Percentiles rank a stretch among this genome's conserved stretches.
These are phyloP conservation scores for Wolfiporia cocos DNA, from an alignment of 1,284 basidiomycete species.

Conservation along the genomic window DNA sequence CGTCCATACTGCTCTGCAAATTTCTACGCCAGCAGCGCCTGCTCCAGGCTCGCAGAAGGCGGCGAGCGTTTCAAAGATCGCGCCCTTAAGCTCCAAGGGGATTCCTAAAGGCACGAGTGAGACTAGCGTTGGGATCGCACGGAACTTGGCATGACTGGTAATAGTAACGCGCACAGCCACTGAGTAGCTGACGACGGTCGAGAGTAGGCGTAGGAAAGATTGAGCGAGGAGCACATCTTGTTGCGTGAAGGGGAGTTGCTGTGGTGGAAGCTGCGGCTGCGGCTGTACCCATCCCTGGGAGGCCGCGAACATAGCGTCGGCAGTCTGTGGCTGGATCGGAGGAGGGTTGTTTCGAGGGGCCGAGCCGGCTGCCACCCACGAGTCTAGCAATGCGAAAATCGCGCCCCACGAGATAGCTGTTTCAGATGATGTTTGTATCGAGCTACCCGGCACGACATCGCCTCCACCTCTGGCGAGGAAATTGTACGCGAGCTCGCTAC, in stretches of 20 bases:
- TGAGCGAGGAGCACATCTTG: slow-evolving; percentile 78
- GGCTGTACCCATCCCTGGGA: slow-evolving; percentile 26
- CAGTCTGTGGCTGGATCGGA: slow-evolving; percentile 13
- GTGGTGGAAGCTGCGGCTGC: slow-evolving; percentile 32
- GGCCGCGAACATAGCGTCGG: too few species aligned
- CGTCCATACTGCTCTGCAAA: slow-evolving; percentile 79
- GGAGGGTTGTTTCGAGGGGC: slow-evolving; percentile 21
- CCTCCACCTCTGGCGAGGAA: slow-evolving; percentile 69
- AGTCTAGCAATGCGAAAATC: slow-evolving; percentile 48
- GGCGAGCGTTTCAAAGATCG: slow-evolving; percentile 77
- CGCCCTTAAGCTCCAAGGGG: slow-evolving; percentile 89
- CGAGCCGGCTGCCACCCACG: slow-evolving; percentile 36
- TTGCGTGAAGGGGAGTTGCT: slow-evolving; percentile 43
- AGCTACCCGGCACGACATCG: slow-evolving; percentile 55
- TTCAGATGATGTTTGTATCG: slow-evolving; percentile 24
- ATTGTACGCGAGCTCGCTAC: slow-evolving; percentile 82
- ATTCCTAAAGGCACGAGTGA: slow-evolving; percentile 76
- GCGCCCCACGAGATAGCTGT: slow-evolving; percentile 39
- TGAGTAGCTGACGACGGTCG: slow-evolving; percentile 76
- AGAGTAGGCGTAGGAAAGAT: slow-evolving; percentile 77
- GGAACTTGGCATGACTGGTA: slow-evolving; percentile 71
- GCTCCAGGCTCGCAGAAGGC: slow-evolving; percentile 81
- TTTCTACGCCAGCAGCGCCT: slow-evolving; percentile 67
- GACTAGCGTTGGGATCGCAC: slow-evolving; percentile 75
- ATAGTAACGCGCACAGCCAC: slow-evolving; percentile 77